These are phyloP conservation scores for Ophiostoma sp. DNA, from an alignment of 2,329 filamentous ascomycete genomes.

Conservation along the genomic window DNA sequence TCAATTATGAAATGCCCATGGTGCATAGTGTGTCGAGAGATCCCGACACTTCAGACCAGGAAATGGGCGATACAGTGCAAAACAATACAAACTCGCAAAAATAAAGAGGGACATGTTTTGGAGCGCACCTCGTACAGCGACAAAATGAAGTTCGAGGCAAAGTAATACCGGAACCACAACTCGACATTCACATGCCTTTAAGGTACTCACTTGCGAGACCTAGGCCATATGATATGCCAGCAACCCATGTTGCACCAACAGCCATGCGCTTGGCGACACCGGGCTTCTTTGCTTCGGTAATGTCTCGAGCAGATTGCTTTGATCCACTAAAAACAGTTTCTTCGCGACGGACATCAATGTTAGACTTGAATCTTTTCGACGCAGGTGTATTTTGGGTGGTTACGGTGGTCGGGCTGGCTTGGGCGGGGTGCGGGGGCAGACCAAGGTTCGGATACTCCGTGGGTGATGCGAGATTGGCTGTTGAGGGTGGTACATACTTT, in stretches of 20 bases:
- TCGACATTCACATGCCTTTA: constrained; percentile 28
- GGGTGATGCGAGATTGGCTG: constrained; percentile 57
- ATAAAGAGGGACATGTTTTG: not conserved
- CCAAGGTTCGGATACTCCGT: constrained; percentile 63
- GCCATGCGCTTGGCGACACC: constrained; percentile 45
- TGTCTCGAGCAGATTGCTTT: constrained; percentile 18
- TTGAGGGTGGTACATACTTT: constrained; percentile 37
- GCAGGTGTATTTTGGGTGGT: not conserved
- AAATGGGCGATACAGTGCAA: not conserved
- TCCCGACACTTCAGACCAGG: not conserved
- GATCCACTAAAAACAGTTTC: constrained; percentile 46
- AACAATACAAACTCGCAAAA: not conserved
- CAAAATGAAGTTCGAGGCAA: too few species aligned
- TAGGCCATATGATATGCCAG: constrained; percentile 52
- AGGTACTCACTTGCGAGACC: constrained; percentile 57
- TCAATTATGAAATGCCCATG: not conserved
- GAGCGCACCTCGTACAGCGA: too few species aligned
- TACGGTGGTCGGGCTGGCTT: not conserved
- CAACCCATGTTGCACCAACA: constrained; percentile 51
- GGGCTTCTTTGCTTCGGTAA: constrained; percentile 24
- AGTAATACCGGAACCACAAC: not conserved
- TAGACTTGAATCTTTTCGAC: constrained; percentile 30
- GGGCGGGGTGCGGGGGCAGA: constrained; percentile 33
- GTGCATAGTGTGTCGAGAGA: not conserved
- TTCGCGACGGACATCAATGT: constrained; percentile 43